phyloP scores from a whole-genome alignment of 2,329 filamentous ascomycete species.

The Emydomyces testavorans region DNA sequence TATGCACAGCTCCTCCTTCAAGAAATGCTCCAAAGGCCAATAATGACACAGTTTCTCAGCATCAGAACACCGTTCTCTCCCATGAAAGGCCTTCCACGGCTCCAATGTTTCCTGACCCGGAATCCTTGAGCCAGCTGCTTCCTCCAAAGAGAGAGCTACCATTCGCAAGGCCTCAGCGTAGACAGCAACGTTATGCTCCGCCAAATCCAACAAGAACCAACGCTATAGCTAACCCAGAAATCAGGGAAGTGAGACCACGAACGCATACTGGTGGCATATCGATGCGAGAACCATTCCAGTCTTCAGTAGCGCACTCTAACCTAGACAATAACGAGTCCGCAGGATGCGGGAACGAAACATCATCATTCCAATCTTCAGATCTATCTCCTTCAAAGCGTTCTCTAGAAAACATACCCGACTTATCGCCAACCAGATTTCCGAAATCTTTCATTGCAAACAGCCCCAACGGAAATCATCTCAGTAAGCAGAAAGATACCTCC shows the following conservation, averaged over 20 bases:
- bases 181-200: not conserved
- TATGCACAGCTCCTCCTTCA: slow-evolving; percentile 1
- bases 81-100: slow-evolving; percentile 22
- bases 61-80: not conserved
- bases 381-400: not conserved
- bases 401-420: not conserved
- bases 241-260: not conserved
- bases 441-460: not conserved
- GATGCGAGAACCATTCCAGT: not conserved
- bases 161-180: slow-evolving; percentile 25
- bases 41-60: not conserved
- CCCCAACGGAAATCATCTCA: not conserved
- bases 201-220: not conserved
- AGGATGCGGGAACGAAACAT: not conserved
- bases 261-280: not conserved
- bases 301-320: not conserved
- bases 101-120: slow-evolving; percentile 21
- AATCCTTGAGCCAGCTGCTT: slow-evolving; percentile 27
- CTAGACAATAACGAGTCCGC: not conserved
- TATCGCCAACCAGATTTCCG: not conserved
- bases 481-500: not conserved
- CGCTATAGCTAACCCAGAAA: not conserved
- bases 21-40: not conserved
- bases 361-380: not conserved
- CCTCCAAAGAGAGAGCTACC: slow-evolving; percentile 36